These are phyloP conservation scores for Fagus crenata DNA, from an alignment of 306 rosid genomes.

Conservation along the genomic window DNA sequence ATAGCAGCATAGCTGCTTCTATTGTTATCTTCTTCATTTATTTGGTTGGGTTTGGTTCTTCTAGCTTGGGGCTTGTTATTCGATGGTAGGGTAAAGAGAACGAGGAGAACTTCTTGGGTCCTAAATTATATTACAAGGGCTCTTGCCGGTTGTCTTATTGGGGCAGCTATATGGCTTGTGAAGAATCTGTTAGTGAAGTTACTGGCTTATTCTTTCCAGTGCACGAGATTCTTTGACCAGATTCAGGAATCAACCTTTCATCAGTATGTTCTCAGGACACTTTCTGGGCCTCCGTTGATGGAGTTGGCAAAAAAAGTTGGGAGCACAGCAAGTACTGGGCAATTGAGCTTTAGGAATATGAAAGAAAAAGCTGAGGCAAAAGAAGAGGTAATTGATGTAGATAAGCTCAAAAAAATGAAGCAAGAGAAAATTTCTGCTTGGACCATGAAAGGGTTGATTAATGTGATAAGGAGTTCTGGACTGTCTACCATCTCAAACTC, in stretches of 20 bases:
- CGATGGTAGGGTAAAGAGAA: conserved; percentile 43
- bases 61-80: conserved; percentile 65
- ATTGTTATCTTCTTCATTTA: too few relatives aligned
- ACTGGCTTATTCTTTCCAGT: conserved; percentile 66
- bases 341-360: conserved; percentile 52
- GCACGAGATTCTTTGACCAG: conserved; percentile 75
- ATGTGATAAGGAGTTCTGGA: conserved; percentile 64
- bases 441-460: conserved; percentile 79
- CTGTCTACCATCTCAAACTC: conserved; percentile 64
- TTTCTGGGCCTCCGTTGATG: conserved; percentile 78
- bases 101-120: conserved; percentile 35
- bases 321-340: conserved; percentile 39
- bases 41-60: conserved; percentile 73
- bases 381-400: conserved; percentile 80
- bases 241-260: conserved; percentile 82
- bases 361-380: conserved; percentile 33
- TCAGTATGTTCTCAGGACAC: conserved; percentile 66
- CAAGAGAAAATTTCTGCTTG: conserved; percentile 79
- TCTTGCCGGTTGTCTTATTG: conserved; percentile 63
- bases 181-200: conserved; percentile 67
- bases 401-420: conserved; percentile 71
- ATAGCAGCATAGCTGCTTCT: too few relatives aligned
- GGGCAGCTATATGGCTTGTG: conserved; percentile 63
- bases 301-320: conserved; percentile 55
- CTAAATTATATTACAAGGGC: conserved; percentile 58